phyloP scores from a whole-genome alignment of 1,284 basidiomycete genomes.

The Pseudozyma tsukubaensis region DNA sequence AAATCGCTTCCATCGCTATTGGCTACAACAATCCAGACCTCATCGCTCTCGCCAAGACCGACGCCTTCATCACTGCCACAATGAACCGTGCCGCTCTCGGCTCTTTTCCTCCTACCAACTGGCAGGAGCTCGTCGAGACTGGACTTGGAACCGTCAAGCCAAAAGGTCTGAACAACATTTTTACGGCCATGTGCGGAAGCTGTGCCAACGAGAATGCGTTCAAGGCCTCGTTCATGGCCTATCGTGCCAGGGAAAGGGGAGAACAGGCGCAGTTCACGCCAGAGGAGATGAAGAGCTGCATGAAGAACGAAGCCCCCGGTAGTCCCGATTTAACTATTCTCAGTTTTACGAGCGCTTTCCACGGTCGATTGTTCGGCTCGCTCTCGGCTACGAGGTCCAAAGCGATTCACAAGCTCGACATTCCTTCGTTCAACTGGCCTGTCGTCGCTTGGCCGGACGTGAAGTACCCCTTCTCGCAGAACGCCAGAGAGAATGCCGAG shows the following conservation, averaged over 20 bases:
- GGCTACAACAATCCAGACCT: constrained; percentile 73
- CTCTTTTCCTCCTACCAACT: constrained; percentile 72
- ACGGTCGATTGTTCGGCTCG: constrained; percentile 65
- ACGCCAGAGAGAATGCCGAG: constrained; percentile 70
- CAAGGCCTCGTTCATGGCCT: constrained; percentile 73
- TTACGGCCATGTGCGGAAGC: constrained; percentile 68
- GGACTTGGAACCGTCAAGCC: constrained; percentile 72
- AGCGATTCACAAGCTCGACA: constrained; percentile 73
- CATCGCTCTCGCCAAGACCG: constrained; percentile 61
- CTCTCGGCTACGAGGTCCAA: constrained; percentile 72
- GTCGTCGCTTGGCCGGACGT: constrained; percentile 72
- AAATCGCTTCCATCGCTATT: constrained; percentile 69
- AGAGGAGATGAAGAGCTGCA: constrained; percentile 69
- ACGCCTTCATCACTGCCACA: constrained; percentile 69
- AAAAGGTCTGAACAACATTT: constrained; percentile 71
- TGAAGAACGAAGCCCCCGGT: constrained; percentile 73
- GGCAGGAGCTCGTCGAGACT: constrained; percentile 70
- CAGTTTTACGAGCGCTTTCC: constrained; percentile 71
- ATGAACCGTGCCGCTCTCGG: constrained; percentile 73
- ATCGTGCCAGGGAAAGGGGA: constrained; percentile 69
- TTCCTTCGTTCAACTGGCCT: constrained; percentile 74
- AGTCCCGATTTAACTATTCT: constrained; percentile 72
- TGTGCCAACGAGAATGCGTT: constrained; percentile 71
- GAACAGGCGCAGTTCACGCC: constrained; percentile 45
- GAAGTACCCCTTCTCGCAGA: constrained; percentile 72